Percentiles rank a stretch among this genome's conserved stretches.
phyloP scores from a whole-genome alignment of 306 rosid species.

The Casuarina glauca region DNA sequence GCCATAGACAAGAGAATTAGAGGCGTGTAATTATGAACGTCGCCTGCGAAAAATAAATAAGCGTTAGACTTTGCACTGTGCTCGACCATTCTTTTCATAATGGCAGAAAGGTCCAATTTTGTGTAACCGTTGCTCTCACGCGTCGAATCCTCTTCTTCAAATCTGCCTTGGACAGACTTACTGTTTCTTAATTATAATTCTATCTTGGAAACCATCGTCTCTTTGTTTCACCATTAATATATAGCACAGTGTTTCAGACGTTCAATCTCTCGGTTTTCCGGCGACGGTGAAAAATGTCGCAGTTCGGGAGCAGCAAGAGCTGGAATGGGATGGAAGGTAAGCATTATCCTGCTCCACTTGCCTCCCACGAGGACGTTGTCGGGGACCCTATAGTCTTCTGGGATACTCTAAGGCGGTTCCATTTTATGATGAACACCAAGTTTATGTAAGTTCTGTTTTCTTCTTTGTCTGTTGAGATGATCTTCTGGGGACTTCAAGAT shows the following conservation, averaged over 20 bases:
- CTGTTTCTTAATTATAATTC: conserved; percentile 40
- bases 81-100: conserved; percentile 31
- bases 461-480: neutral
- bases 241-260: neutral
- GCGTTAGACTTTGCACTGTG: conserved; percentile 29
- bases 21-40: conserved; percentile 37
- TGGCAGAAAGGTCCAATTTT: conserved; percentile 52
- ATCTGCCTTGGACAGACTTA: conserved; percentile 38
- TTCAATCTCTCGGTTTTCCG: conserved; percentile 5
- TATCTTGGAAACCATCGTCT: conserved; percentile 40
- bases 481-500: neutral
- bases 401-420: conserved; percentile 92
- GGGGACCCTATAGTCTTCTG: conserved; percentile 58
- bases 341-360: conserved; percentile 70
- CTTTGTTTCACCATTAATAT: conserved; percentile 23
- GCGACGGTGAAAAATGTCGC: conserved; percentile 40
- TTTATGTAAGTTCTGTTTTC: conserved; percentile 58
- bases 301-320: conserved; percentile 24
- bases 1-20: neutral
- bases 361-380: conserved; percentile 61
- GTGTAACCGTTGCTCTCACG: conserved; percentile 78
- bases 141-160: conserved; percentile 55
- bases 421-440: conserved; percentile 71
- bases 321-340: conserved; percentile 32
- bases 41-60: conserved; percentile 18